Evolutionary conservation across 2,329 filamentous ascomycete species (phyloP).

Genomic region (Fusarium sp.): DNA sequence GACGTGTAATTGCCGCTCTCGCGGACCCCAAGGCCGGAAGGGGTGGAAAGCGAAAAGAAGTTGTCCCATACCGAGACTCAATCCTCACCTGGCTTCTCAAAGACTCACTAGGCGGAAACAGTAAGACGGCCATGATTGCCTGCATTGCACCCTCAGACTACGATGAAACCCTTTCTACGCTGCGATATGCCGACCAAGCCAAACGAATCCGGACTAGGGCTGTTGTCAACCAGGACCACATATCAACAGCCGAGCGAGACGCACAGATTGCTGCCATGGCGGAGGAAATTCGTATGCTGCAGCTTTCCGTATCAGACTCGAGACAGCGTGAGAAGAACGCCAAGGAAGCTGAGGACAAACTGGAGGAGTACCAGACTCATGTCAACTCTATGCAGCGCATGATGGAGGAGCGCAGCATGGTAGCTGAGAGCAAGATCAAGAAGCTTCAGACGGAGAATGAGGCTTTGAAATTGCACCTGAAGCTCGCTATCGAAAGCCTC

Average conservation of each 20-base stretch:
- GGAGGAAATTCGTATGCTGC: conserved; percentile 88
- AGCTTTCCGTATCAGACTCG: conserved; percentile 76
- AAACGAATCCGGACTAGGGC: conserved; percentile 96
- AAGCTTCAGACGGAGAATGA: conserved; percentile 91
- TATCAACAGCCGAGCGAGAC: conserved; percentile 91
- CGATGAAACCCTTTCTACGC: conserved; percentile 93
- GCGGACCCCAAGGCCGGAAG: conserved; percentile 72
- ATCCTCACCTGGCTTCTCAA: conserved; percentile 87
- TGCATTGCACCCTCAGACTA: conserved; percentile 97
- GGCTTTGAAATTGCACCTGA: conserved; percentile 85
- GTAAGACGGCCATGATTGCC: conserved; percentile 98
- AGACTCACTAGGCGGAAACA: conserved; percentile 94
- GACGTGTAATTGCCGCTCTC: conserved; percentile 92
- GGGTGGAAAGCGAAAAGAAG: conserved; percentile 66
- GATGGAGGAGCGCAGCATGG: conserved; percentile 93
- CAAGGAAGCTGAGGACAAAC: conserved; percentile 78
- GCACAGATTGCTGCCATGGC: conserved; percentile 95
- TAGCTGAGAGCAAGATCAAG: conserved; percentile 93
- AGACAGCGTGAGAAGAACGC: conserved; percentile 78
- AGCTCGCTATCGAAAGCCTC: conserved; percentile 83
- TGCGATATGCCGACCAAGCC: conserved; percentile 96
- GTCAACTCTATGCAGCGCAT: conserved; percentile 90
- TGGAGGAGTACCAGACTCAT: conserved; percentile 94
- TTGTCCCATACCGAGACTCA: conserved; percentile 93
- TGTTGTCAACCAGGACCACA: conserved; percentile 93